phyloP scores from a whole-genome alignment of 805 yeast species.

The Candida ovalis region DNA sequence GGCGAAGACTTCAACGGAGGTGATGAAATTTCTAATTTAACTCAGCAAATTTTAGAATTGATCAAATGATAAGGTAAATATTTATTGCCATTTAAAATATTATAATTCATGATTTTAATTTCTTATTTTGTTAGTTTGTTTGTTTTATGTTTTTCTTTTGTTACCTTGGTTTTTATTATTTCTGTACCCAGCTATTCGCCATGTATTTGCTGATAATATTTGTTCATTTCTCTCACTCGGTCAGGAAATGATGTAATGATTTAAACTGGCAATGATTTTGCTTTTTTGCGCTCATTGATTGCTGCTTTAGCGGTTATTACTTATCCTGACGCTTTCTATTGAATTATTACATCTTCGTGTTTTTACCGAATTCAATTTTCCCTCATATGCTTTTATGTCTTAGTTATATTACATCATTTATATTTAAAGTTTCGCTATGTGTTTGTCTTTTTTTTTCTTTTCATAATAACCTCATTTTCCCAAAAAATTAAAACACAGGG shows the following conservation, averaged over 20 bases:
- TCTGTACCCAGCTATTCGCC: background rate
- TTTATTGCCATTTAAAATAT: background rate
- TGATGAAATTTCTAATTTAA: slow-evolving; percentile 34
- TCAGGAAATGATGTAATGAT: no score
- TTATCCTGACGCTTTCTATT: background rate
- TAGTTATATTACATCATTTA: background rate
- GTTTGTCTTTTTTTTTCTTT: background rate
- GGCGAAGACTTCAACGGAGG: slow-evolving; percentile 34
- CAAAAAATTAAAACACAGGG: background rate
- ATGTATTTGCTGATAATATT: background rate
- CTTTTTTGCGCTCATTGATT: background rate
- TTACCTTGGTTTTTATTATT: background rate
- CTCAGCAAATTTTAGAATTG: slow-evolving; percentile 35
- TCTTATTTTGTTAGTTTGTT: background rate
- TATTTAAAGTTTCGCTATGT: background rate
- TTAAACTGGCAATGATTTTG: background rate
- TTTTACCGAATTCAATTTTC: background rate
- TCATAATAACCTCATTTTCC: background rate
- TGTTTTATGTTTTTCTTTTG: background rate
- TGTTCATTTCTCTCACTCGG: background rate
- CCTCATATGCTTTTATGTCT: background rate
- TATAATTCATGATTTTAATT: background rate
- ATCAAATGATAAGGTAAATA: slow-evolving; percentile 22
- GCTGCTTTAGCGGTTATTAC: background rate
- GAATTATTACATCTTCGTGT: background rate